Percentiles rank a stretch among this genome's conserved stretches.
These are phyloP conservation scores for Cyclocybe aegerita DNA, from an alignment of 768 basidiomycete genomes.

Conservation along the genomic window DNA sequence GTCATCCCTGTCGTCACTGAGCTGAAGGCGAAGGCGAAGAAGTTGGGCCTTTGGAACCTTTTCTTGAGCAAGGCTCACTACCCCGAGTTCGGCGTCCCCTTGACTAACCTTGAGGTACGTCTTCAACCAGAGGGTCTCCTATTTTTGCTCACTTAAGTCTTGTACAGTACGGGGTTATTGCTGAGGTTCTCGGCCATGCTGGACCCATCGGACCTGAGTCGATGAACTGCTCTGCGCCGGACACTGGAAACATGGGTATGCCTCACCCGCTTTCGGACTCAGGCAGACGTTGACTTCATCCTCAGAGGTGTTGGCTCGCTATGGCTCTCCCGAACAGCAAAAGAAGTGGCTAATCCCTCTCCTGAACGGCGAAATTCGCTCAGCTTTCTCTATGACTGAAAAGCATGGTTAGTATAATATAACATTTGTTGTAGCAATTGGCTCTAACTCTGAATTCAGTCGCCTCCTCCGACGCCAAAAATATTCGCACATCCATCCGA, in stretches of 20 bases:
- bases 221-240: constrained; percentile 94
- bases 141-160: background rate
- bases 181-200: constrained; percentile 88
- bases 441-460: constrained; percentile 40
- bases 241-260: constrained; percentile 96
- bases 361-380: constrained; percentile 90
- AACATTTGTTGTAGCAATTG: background rate
- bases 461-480: constrained; percentile 94
- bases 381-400: constrained; percentile 97
- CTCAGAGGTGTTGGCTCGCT: constrained; percentile 93
- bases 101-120: constrained; percentile 87
- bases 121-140: background rate
- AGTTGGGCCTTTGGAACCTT: constrained; percentile 93
- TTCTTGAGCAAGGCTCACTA: constrained; percentile 96
- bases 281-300: constrained; percentile 2
- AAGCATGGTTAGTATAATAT: constrained; percentile 58
- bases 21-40: constrained; percentile 85
- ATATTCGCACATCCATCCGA: constrained; percentile 85
- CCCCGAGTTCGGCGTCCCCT: constrained; percentile 83
- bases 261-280: constrained; percentile 17
- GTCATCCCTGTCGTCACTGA: constrained; percentile 79
- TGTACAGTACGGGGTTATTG: constrained; percentile 90
- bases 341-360: constrained; percentile 87
- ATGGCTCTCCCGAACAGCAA: constrained; percentile 90
- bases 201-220: constrained; percentile 82